Base-by-base conservation (phyloP, 2,329 filamentous ascomycete genomes). In the Teratosphaeria pseudoeucalypti region DNA sequence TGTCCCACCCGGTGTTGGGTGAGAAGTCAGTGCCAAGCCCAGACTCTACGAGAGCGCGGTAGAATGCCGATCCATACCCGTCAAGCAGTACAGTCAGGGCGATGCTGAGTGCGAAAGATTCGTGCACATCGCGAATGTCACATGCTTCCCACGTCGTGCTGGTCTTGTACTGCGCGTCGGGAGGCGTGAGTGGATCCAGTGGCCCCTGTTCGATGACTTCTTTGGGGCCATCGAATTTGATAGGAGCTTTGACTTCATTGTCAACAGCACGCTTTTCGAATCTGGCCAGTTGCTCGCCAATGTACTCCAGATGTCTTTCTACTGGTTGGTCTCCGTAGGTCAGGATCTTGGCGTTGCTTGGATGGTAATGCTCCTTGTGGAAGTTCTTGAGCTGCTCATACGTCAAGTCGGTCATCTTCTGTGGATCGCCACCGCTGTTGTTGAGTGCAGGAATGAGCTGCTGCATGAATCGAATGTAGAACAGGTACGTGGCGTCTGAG, bases 311-410 rank as follows among this genome's bases (percentile, higher is more conserved):
- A 71, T 99, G 94, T 58, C 90, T 87, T 2, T 80, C 80, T 61
- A 99, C 77, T 1, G 91, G 88, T 84, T 97, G 91, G 70, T 96
- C 87, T 57, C 94, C 94, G 67, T 99, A 99, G 0, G 94, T 96
- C 69, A 97, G 85, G 52, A 99, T 81, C 76, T 96, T 97, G 54
- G 92, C 88, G 74, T 99, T 99, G 76, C 91, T 97, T 0, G 94
- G 94, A 73, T 99, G 92, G 73, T 99, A 99, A 75, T 99, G 91
- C 65, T 91, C 85, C 52, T 86, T 86, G 65, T 97, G 95, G 73
- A 96, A 99, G 52, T 87, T 83, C 70, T 86, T 88, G 56, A 99
- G 79, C 72, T 96, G 89, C 68, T 92, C 85, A 74, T 96, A 92
- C 0, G 92, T 97, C 62, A 99, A 78, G 67, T 97, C 90, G 34